Conservation (phyloP, 1,284 basidiomycete species). For the Tilletia indica region DNA sequence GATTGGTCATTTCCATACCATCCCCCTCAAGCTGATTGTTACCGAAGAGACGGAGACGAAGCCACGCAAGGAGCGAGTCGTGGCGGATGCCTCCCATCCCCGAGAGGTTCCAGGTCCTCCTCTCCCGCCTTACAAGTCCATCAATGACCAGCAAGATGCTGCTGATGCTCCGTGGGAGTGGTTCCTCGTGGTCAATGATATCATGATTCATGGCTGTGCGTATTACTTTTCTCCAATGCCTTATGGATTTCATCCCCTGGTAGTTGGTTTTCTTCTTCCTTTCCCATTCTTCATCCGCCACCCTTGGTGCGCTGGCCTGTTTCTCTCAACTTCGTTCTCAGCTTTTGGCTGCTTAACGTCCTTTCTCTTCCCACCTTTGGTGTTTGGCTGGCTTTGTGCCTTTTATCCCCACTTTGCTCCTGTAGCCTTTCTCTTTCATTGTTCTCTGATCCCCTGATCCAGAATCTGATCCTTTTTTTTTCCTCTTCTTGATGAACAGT, state of each 20-base stretch:
- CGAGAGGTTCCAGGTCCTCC: background rate
- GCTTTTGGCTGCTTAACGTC: no score
- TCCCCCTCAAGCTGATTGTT: background rate
- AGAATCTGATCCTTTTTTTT: no score
- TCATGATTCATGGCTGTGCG: background rate
- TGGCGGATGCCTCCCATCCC: background rate
- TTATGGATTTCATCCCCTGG: no score
- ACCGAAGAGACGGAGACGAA: background rate
- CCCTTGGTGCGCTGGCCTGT: no score
- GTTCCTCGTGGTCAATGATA: background rate
- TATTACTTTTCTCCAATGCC: background rate
- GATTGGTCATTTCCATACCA: background rate
- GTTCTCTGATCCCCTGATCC: no score
- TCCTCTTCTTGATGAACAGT: background rate
- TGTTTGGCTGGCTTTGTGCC: no score
- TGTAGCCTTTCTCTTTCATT: no score
- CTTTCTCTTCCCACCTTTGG: no score
- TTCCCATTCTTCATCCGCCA: no score
- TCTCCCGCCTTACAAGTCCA: constrained; percentile 3
- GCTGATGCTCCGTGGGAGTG: background rate
- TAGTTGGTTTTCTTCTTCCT: no score
- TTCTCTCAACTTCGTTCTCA: no score
- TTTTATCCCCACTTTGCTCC: no score
- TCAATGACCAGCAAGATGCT: constrained; percentile 7
- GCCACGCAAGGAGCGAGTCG: background rate